Evolutionary conservation across 2,329 filamentous ascomycete species (phyloP), one percentile per base, ranked within the genome.

Genomic region (Coniosporium tulheliwenetii): DNA sequence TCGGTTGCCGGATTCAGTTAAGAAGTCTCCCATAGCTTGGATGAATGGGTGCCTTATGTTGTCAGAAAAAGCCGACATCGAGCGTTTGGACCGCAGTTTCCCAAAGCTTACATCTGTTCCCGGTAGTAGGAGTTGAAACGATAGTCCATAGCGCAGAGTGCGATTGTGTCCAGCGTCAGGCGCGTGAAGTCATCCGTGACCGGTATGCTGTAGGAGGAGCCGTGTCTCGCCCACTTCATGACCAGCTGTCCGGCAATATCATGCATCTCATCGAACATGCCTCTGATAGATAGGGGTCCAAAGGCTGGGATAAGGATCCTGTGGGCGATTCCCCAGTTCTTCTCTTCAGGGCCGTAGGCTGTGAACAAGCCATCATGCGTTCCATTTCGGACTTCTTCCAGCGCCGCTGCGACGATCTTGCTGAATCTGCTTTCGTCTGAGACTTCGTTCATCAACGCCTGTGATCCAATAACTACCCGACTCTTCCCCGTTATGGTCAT

Each of bases 241-340:
- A 71, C 68, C 39, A 84, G 58, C 51, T 84, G 79, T 0, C 67
- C 65, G 4, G 77, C 71, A 44, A 83, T 75, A 47, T 83, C 79
- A 46, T 77, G 67, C 75, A 79, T 79, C 50, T 78, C 75, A 40
- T 71, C 66, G 45, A 79, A 84, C 79, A 84, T 84, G 42, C 59
- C 63, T 31, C 73, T 68, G 49, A 85, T 83, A 1, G 72, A 67
- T 15, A 83, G 56, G 0, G 80, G 80, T 0, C 79, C 79, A 53
- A 85, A 83, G 2, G 77, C 78, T 0, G 80, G 79, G 50, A 80
- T 70, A 41, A 85, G 61, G 12, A 78, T 61, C 15, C 76, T 63
- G 16, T 37, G 44, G 7, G 48, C 50, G 9, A 44, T 43, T 30
- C 36, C 36, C 50, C 50, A 53, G 29, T 52, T 49, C 36, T 42